Evolutionary conservation across 495 filamentous ascomycete genomes (phyloP).

Genomic region (Penicillium cataractarum): DNA sequence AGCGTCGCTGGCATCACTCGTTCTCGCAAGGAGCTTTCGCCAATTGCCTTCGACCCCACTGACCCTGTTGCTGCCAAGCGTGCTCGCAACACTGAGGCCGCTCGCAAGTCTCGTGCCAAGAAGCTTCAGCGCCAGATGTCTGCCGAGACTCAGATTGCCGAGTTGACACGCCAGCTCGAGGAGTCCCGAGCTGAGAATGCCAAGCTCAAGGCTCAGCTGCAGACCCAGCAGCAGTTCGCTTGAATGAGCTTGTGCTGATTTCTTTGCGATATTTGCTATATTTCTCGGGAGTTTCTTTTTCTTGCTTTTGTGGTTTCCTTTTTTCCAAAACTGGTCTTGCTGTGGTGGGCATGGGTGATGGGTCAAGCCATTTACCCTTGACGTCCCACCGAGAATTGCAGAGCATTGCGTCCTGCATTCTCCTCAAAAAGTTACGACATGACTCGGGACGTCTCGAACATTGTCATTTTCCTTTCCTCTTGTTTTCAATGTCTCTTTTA

Average conservation of each 20-base stretch:
- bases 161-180: conserved; percentile 49
- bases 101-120: conserved; percentile 88
- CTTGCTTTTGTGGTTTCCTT: conserved; percentile 6
- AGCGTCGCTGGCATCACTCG: conserved; percentile 72
- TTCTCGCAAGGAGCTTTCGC: conserved; percentile 77
- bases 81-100: conserved; percentile 92
- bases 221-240: conserved; percentile 23
- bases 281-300: background rate
- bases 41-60: conserved; percentile 58
- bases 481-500: conserved; percentile 23
- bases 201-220: conserved; percentile 40
- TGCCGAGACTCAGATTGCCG: conserved; percentile 57
- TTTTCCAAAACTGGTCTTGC: conserved; percentile 8
- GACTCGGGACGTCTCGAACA: conserved; percentile 21
- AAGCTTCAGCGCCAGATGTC: conserved; percentile 71
- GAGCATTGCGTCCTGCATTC: conserved; percentile 16
- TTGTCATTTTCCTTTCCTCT: conserved; percentile 24
- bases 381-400: conserved; percentile 33
- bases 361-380: conserved; percentile 34
- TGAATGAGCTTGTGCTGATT: conserved; percentile 12
- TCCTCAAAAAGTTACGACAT: conserved; percentile 32
- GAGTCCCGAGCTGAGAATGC: conserved; percentile 67
- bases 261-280: conserved; percentile 13
- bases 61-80: conserved; percentile 88
- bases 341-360: conserved; percentile 39